These are phyloP conservation scores for Onygena corvina DNA, from an alignment of 2,329 filamentous ascomycete genomes.

Conservation along the genomic window DNA sequence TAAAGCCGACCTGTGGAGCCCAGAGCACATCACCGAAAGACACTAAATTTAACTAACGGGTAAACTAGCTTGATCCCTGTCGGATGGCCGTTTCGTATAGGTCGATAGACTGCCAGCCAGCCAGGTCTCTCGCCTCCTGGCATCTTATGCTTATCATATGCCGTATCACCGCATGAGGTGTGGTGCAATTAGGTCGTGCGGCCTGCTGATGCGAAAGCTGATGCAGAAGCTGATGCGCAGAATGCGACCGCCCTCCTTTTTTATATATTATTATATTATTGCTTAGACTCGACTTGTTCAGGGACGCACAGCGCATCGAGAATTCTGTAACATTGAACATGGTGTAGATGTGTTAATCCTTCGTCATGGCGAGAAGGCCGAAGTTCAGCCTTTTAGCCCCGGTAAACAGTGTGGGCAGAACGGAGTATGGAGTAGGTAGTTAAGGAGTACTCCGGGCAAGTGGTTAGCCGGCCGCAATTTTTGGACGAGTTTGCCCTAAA, in stretches of 20 bases:
- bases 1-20: slow-evolving; percentile 3
- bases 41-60: slow-evolving; percentile 7
- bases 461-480: not conserved
- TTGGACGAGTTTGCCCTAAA: not conserved
- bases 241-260: too few relatives aligned
- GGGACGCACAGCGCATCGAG: slow-evolving; percentile 1
- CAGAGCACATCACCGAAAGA: slow-evolving; percentile 3
- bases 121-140: not conserved
- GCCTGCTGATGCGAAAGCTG: not conserved
- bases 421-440: too few relatives aligned
- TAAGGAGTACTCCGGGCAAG: too few relatives aligned
- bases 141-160: not conserved
- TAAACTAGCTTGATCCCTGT: slow-evolving; percentile 6
- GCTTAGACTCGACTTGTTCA: not conserved
- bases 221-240: too few relatives aligned
- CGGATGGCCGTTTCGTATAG: slow-evolving; percentile 1
- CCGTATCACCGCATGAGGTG: not conserved
- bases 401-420: too few relatives aligned
- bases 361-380: not conserved
- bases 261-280: too few relatives aligned
- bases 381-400: slow-evolving; percentile 2
- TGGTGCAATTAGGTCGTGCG: not conserved
- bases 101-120: slow-evolving; percentile 1
- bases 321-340: slow-evolving; percentile 1
- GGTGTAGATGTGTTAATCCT: slow-evolving; percentile 2